Evolutionary conservation across 306 rosid species (phyloP).

Genomic region (Rosa rugosa): DNA sequence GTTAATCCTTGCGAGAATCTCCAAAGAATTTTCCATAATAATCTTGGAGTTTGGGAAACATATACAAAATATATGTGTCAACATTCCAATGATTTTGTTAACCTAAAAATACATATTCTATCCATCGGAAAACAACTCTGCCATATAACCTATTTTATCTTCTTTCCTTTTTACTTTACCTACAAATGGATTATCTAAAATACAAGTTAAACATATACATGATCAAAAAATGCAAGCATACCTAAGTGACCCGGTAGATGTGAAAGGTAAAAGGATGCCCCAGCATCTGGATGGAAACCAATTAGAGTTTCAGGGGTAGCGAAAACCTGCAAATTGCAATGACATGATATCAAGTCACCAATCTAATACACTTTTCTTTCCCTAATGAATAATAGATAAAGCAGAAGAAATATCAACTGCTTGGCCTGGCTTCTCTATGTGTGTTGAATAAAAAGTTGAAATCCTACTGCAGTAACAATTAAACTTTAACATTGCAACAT

Average conservation of each 20-base stretch:
- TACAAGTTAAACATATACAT: slow-evolving; percentile 15
- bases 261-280: slow-evolving; percentile 89
- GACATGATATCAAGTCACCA: slow-evolving; percentile 5
- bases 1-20: background rate
- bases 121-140: no score
- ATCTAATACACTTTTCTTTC: background rate
- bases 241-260: slow-evolving; percentile 88
- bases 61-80: background rate
- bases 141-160: background rate
- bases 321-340: slow-evolving; percentile 56
- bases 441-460: background rate
- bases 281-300: slow-evolving; percentile 98
- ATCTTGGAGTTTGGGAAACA: background rate
- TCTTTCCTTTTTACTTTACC: background rate
- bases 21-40: background rate
- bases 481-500: background rate
- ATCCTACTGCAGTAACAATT: background rate
- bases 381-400: background rate
- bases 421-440: background rate
- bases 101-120: background rate
- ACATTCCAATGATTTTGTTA: background rate
- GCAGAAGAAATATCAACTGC: background rate
- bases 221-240: slow-evolving; percentile 32
- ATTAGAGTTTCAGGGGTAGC: slow-evolving; percentile 93
- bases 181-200: slow-evolving; percentile 2